Conservation (phyloP, 2,329 filamentous ascomycete species). For the Paecilomyces variotii region DNA sequence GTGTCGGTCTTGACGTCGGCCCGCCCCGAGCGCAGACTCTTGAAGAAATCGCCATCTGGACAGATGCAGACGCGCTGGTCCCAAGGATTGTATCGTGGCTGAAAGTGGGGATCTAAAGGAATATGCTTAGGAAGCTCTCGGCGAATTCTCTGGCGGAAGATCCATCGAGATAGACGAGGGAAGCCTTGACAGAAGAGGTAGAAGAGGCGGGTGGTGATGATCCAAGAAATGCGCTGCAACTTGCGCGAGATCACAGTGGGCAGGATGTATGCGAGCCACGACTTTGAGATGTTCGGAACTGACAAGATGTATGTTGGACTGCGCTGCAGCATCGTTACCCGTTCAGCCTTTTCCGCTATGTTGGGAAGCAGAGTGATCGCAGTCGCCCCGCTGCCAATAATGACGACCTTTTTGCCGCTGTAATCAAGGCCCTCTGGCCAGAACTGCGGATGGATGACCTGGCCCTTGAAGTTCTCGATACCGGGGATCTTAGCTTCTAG, state of each 20-base stretch:
- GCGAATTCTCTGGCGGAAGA: conserved; percentile 42
- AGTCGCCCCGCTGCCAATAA: conserved; percentile 73
- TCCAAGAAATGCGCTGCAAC: conserved; percentile 38
- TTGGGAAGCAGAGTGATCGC: conserved; percentile 68
- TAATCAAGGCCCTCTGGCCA: conserved; percentile 66
- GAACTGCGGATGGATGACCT: conserved; percentile 62
- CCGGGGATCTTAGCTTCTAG: conserved; percentile 57
- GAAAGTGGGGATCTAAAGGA: conserved; percentile 55
- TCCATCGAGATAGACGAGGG: conserved; percentile 41
- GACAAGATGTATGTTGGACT: conserved; percentile 63
- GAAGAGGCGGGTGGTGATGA: conserved; percentile 43
- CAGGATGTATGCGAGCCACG: conserved; percentile 27
- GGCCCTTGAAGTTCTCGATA: conserved; percentile 56
- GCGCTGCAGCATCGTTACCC: conserved; percentile 73
- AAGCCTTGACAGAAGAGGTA: conserved; percentile 48
- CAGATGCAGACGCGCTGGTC: conserved; percentile 68
- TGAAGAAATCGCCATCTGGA: conserved; percentile 54
- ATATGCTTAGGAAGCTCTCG: conserved; percentile 47
- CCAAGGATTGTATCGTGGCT: conserved; percentile 58
- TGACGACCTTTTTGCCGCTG: conserved; percentile 57
- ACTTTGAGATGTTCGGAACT: conserved; percentile 36
- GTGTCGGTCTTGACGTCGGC: conserved; percentile 48
- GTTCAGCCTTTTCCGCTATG: conserved; percentile 55
- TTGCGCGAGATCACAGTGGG: conserved; percentile 24
- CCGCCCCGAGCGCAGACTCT: conserved; percentile 42